Percentiles rank a stretch among this genome's conserved stretches.
Evolutionary conservation across 2,329 filamentous ascomycete genomes (phyloP).

Genomic region (Nemania serpens): DNA sequence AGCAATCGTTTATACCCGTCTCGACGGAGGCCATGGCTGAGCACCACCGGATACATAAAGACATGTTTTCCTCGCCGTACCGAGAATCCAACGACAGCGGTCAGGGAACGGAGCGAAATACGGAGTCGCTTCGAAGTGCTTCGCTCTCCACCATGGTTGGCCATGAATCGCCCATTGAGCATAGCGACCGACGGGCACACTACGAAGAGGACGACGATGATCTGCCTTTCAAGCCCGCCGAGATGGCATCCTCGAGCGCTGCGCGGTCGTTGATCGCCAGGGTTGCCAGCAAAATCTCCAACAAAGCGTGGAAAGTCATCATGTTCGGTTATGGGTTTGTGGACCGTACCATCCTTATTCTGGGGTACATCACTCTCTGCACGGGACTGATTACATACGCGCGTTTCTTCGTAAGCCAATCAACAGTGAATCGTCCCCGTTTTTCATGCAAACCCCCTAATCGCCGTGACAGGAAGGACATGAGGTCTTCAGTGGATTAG

Average conservation of each 20-base stretch:
- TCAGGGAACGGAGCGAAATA: constrained; percentile 73
- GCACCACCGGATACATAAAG: constrained; percentile 51
- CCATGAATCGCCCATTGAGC: constrained; percentile 48
- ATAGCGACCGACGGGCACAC: constrained; percentile 50
- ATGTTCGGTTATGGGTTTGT: constrained; percentile 67
- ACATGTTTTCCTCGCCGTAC: constrained; percentile 45
- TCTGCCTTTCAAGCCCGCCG: constrained; percentile 46
- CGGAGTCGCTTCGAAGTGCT: constrained; percentile 67
- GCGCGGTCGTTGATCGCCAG: constrained; percentile 58
- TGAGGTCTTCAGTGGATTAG: constrained; percentile 80
- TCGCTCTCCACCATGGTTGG: constrained; percentile 64
- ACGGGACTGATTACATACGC: constrained; percentile 78
- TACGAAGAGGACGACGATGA: constrained; percentile 49
- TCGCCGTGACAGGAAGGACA: constrained; percentile 60
- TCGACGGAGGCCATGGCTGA: constrained; percentile 60
- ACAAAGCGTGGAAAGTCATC: constrained; percentile 61
- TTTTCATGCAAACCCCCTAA: constrained; percentile 10
- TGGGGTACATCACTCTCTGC: constrained; percentile 74
- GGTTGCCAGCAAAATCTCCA: constrained; percentile 60
- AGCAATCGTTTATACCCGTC: constrained; percentile 65
- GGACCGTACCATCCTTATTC: constrained; percentile 76
- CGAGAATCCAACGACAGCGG: constrained; percentile 73
- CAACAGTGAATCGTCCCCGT: neutral
- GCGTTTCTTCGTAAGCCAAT: constrained; percentile 76
- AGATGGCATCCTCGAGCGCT: constrained; percentile 51